phyloP scores from a whole-genome alignment of 2,329 filamentous ascomycete genomes.

The Didymella exigua region DNA sequence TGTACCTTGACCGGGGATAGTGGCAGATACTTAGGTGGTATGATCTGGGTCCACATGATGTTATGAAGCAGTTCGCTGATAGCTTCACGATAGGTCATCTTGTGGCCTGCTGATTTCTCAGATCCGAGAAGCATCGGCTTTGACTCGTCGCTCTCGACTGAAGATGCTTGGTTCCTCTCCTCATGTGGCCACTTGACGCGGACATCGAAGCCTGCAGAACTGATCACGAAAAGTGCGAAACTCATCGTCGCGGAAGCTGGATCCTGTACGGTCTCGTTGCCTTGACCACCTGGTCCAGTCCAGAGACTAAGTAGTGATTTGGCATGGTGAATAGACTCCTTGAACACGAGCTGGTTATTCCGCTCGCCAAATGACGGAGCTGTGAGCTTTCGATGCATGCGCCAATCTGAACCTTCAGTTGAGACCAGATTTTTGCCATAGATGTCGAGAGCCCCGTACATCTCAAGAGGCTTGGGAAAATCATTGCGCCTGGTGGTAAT shows the following conservation, averaged over 20 bases:
- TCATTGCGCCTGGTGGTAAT: constrained; percentile 70
- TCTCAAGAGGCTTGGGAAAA: constrained; percentile 70
- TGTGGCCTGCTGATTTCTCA: constrained; percentile 44
- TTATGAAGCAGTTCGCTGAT: constrained; percentile 66
- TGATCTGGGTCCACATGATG: constrained; percentile 66
- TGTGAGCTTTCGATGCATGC: constrained; percentile 73
- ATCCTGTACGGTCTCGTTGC: constrained; percentile 58
- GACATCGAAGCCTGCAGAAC: constrained; percentile 73
- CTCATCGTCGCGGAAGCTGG: constrained; percentile 70
- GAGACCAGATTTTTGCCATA: constrained; percentile 76
- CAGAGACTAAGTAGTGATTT: constrained; percentile 41
- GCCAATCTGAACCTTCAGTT: constrained; percentile 72
- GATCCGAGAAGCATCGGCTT: constrained; percentile 43
- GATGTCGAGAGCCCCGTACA: constrained; percentile 65
- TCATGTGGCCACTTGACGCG: constrained; percentile 65
- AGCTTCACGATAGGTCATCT: constrained; percentile 69
- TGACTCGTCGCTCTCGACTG: constrained; percentile 25
- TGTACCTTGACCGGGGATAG: constrained; percentile 54
- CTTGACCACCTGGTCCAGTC: constrained; percentile 32
- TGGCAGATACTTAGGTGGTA: constrained; percentile 64
- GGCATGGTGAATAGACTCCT: constrained; percentile 68
- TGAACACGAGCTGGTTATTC: constrained; percentile 72
- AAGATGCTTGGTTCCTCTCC: constrained; percentile 48
- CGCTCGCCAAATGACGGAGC: constrained; percentile 76
- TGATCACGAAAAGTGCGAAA: constrained; percentile 64